Conservation (phyloP, 805 yeast species). For the Zygotorulaspora danielsina region DNA sequence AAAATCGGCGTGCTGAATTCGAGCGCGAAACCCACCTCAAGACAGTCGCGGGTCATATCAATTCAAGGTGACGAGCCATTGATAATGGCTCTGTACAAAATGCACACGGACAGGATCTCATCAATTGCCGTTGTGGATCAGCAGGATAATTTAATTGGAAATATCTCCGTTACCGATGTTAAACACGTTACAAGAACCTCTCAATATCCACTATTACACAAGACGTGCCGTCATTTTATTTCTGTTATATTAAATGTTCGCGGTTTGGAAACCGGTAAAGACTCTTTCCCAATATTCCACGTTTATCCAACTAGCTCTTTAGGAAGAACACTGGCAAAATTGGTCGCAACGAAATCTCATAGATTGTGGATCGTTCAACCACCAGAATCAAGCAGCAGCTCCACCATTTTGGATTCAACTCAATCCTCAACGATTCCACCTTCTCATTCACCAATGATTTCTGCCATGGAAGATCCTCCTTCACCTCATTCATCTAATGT, state of each 20-base stretch:
- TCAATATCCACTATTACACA: slow-evolving; percentile 75
- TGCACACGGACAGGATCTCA: slow-evolving; percentile 80
- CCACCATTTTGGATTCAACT: slow-evolving; percentile 14
- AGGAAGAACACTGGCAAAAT: slow-evolving; percentile 86
- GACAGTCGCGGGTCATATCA: slow-evolving; percentile 58
- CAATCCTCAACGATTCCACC: slow-evolving; percentile 20
- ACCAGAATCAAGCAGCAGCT: slow-evolving; percentile 34
- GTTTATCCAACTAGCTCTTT: slow-evolving; percentile 75
- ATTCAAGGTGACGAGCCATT: slow-evolving; percentile 83
- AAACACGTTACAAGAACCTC: slow-evolving; percentile 82
- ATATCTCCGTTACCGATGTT: slow-evolving; percentile 92
- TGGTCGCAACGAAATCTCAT: slow-evolving; percentile 93
- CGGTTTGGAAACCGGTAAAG: slow-evolving; percentile 83
- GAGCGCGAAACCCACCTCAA: slow-evolving; percentile 36
- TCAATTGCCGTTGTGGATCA: slow-evolving; percentile 91
- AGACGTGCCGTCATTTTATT: slow-evolving; percentile 82
- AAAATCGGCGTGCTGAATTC: slow-evolving; percentile 60
- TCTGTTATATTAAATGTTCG: slow-evolving; percentile 80
- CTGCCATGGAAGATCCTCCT: slow-evolving; percentile 25
- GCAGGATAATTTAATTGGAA: slow-evolving; percentile 72
- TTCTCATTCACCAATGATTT: slow-evolving; percentile 25
- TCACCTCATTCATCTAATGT: slow-evolving; percentile 17
- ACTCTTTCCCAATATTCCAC: slow-evolving; percentile 94
- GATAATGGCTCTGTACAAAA: slow-evolving; percentile 78
- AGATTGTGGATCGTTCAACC: slow-evolving; percentile 81